A percentile compares a stretch with the other conserved stretches of the same genome.
These are phyloP conservation scores for Acanthamoeba lugdunensis DNA, from an alignment of 208 protist genomes.

Conservation along the genomic window DNA sequence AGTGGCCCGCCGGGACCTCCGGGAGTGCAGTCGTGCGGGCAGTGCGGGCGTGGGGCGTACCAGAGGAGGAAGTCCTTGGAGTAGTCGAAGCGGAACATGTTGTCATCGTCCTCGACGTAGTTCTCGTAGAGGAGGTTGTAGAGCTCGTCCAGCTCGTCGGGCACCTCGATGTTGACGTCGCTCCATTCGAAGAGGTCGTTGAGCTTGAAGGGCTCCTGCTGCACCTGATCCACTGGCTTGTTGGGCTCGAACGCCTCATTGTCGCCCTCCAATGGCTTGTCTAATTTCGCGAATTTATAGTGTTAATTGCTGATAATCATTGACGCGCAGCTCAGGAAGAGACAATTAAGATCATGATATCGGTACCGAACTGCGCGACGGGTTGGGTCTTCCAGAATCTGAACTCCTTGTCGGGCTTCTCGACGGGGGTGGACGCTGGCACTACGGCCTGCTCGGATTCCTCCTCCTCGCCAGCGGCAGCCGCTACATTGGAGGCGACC, in stretches of 20 bases:
- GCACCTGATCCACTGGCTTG: slow-evolving; percentile 89
- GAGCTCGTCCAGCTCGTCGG: slow-evolving; percentile 88
- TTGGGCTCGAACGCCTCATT: slow-evolving; percentile 79
- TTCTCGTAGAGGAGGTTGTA: slow-evolving; percentile 96
- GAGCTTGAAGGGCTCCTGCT: slow-evolving; percentile 91
- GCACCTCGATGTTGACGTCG: slow-evolving; percentile 90
- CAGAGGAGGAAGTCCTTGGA: slow-evolving; percentile 96
- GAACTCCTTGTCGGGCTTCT: slow-evolving; percentile 28
- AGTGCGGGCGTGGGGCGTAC: slow-evolving; percentile 78
- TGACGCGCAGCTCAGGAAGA: neutral
- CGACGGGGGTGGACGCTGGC: slow-evolving; percentile 21
- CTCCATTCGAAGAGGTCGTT: slow-evolving; percentile 95
- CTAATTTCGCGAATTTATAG: neutral
- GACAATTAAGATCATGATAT: neutral
- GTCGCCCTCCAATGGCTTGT: slow-evolving; percentile 27
- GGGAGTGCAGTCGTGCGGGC: too few relatives aligned
- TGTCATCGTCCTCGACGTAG: slow-evolving; percentile 98
- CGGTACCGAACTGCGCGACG: slow-evolving; percentile 70
- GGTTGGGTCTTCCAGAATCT: slow-evolving; percentile 88
- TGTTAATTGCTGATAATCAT: slow-evolving; percentile 9
- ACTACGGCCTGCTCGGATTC: neutral
- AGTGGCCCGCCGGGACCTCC: too few relatives aligned
- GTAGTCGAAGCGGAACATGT: slow-evolving; percentile 99
- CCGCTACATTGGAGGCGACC: neutral
- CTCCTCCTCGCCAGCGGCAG: neutral